Evolutionary conservation across 306 rosid species (phyloP).

Genomic region (Pyrus bretschneideri): DNA sequence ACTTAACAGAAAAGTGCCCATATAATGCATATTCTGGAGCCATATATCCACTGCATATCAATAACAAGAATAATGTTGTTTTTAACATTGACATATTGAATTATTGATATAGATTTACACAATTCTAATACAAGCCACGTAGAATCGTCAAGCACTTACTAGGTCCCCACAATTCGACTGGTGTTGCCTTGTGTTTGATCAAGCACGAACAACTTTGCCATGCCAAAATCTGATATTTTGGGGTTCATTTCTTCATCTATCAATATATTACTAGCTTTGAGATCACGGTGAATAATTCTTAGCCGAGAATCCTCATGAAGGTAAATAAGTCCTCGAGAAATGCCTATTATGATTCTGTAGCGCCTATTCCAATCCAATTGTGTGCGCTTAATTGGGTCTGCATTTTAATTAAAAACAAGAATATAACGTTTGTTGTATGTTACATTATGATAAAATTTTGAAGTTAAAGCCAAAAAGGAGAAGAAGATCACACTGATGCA

Average conservation of each 20-base stretch:
- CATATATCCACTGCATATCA: neutral
- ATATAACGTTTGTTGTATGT: neutral
- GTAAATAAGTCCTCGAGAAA: slow-evolving; percentile 13
- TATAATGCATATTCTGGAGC: neutral
- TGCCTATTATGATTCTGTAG: slow-evolving; percentile 9
- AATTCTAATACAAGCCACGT: neutral
- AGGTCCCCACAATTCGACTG: slow-evolving; percentile 12
- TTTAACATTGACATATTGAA: neutral
- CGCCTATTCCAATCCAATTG: slow-evolving; percentile 7
- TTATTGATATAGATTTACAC: neutral
- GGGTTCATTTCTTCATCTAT: slow-evolving; percentile 17
- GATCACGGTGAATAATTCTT: neutral
- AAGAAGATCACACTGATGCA: neutral
- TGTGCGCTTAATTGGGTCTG: slow-evolving; percentile 1
- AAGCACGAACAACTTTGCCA: neutral
- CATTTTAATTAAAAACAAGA: neutral
- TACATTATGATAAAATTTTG: neutral
- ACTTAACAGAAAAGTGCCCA: neutral
- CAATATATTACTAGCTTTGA: slow-evolving; percentile 12
- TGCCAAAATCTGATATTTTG: slow-evolving; percentile 19
- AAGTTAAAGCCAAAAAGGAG: neutral
- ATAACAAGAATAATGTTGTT: neutral
- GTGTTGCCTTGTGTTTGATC: slow-evolving; percentile 12
- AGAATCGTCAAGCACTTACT: slow-evolving; percentile 5
- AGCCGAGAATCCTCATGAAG: slow-evolving; percentile 20